Evolutionary conservation across 345 rosid genomes (phyloP).

Genomic region (Populus simonii): DNA sequence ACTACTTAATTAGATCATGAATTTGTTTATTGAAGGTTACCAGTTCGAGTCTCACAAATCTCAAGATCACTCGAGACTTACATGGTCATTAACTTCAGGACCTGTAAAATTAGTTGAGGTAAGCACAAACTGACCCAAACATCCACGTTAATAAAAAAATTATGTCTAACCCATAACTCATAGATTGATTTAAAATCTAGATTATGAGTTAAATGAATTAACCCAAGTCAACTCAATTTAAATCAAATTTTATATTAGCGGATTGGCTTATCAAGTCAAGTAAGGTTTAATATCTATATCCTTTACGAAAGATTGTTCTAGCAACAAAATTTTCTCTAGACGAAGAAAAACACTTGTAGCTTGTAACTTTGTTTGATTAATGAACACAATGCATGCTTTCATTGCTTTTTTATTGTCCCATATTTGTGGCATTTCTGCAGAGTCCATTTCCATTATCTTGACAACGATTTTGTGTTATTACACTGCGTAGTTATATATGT

Average conservation of each 20-base stretch:
- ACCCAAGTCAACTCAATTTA: accelerated
- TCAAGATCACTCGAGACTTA: accelerated
- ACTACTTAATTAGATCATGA: accelerated
- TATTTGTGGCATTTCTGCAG: neutral
- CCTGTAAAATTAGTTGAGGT: accelerated
- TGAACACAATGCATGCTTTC: neutral
- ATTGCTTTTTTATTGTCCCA: neutral
- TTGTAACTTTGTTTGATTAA: neutral
- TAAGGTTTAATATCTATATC: too few species aligned
- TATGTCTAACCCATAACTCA: too few species aligned
- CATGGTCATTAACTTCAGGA: too few species aligned
- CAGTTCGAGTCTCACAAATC: too few species aligned
- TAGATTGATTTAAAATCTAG: too few species aligned
- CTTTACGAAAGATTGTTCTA: neutral
- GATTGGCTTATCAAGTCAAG: accelerated
- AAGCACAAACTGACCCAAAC: accelerated
- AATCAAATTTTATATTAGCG: accelerated
- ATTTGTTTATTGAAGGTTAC: accelerated
- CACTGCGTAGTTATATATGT: too few species aligned
- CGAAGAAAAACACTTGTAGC: neutral
- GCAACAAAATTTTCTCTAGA: neutral
- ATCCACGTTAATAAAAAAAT: too few species aligned
- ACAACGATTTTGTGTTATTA: too few species aligned
- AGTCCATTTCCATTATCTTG: too few species aligned
- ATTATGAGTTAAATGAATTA: accelerated